phyloP scores from a whole-genome alignment of 1,284 basidiomycete species.

The Rhodotorula sp. region DNA sequence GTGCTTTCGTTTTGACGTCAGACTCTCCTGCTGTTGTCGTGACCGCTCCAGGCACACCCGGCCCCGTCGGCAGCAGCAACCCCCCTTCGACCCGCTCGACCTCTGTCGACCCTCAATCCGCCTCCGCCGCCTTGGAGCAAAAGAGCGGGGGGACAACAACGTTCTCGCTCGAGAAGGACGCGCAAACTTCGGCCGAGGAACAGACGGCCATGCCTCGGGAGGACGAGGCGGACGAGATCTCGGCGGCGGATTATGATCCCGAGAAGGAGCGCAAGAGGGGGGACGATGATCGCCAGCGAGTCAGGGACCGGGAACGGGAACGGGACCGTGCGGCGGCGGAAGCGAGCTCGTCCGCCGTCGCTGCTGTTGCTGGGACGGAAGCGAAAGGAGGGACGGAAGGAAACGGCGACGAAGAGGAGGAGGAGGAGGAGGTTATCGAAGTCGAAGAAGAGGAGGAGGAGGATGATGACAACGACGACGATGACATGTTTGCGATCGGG shows the following conservation, averaged over 20 bases:
- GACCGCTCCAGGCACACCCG: not conserved
- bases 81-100: slow-evolving; percentile 9
- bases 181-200: not conserved
- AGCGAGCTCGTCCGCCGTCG: slow-evolving; percentile 9
- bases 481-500: slow-evolving; percentile 83
- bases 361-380: slow-evolving; percentile 48
- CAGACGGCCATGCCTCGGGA: not conserved
- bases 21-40: not conserved
- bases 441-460: slow-evolving; percentile 53
- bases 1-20: not conserved
- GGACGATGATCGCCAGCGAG: slow-evolving; percentile 66
- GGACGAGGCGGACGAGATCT: slow-evolving; percentile 61
- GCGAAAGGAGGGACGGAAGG: slow-evolving; percentile 60
- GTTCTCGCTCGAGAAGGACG: slow-evolving; percentile 22
- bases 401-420: slow-evolving; percentile 11
- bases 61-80: not conserved
- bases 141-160: not conserved
- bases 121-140: slow-evolving; percentile 21
- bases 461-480: slow-evolving; percentile 68
- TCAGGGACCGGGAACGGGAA: not conserved
- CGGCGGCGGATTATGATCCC: slow-evolving; percentile 91
- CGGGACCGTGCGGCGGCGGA: slow-evolving; percentile 12
- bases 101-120: slow-evolving; percentile 3
- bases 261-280: slow-evolving; percentile 78
- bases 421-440: slow-evolving; percentile 16